Evolutionary conservation across 306 rosid genomes (phyloP).

Genomic region (Vachellia pachyceras): DNA sequence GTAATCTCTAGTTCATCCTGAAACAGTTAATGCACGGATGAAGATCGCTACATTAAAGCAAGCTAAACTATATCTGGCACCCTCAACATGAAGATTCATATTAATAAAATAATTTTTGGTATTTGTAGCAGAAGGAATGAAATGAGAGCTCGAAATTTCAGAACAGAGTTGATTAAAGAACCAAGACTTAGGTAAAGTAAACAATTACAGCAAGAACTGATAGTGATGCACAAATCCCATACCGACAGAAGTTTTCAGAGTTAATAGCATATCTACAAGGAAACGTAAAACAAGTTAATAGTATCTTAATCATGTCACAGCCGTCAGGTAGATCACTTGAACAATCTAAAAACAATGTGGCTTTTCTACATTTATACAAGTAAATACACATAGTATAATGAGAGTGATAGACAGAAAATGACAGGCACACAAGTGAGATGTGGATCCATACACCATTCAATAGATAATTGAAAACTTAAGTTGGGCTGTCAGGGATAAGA

Average conservation of each 20-base stretch:
- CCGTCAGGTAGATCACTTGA: not conserved
- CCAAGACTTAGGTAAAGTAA: constrained; percentile 8
- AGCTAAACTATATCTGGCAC: not conserved
- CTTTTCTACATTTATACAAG: not conserved
- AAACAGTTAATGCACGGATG: constrained; percentile 25
- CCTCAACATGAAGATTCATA: constrained; percentile 6
- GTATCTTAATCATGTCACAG: no score
- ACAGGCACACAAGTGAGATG: not conserved
- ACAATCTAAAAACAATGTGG: not conserved
- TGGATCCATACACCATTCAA: not conserved
- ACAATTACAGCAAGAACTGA: constrained; percentile 6
- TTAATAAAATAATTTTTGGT: constrained; percentile 11
- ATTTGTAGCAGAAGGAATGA: constrained; percentile 21
- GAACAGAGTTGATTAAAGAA: constrained; percentile 18
- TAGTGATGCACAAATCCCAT: constrained; percentile 5
- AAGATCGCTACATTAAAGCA: not conserved
- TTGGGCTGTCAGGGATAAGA: not conserved
- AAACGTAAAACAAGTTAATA: not conserved
- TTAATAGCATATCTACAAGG: not conserved
- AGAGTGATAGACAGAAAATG: not conserved
- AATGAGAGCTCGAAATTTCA: constrained; percentile 2
- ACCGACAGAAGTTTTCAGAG: not conserved
- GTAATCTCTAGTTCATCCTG: constrained; percentile 94
- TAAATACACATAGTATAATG: not conserved
- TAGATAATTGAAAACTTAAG: not conserved